Evolutionary conservation across 2,329 filamentous ascomycete species (phyloP).

Genomic region (Beauveria sp.): DNA sequence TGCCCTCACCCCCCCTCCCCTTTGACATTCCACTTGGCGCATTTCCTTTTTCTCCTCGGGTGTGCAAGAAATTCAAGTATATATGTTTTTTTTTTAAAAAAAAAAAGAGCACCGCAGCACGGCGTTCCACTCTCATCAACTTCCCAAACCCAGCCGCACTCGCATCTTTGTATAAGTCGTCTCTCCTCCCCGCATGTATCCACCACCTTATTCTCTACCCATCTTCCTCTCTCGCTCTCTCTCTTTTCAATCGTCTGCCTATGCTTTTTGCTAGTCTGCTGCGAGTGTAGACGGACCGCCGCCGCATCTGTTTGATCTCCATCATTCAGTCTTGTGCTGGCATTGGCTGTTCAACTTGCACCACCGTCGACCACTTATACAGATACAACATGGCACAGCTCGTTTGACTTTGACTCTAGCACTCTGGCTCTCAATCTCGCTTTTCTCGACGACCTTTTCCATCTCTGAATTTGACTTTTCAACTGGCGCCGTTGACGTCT

Average conservation of each 20-base stretch:
- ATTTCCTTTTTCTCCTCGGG: not conserved
- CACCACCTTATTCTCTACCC: conserved; percentile 5
- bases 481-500: not conserved
- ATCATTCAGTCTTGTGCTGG: conserved; percentile 1
- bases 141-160: conserved; percentile 11
- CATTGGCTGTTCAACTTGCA: not conserved
- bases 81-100: too few relatives aligned
- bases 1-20: not conserved
- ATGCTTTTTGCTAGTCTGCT: not conserved
- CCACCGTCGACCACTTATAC: not conserved
- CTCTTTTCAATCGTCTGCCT: not conserved
- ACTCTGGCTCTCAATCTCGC: not conserved
- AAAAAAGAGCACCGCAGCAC: not conserved
- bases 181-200: conserved; percentile 11
- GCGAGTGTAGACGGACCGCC: not conserved
- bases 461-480: not conserved
- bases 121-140: not conserved
- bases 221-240: not conserved
- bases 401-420: not conserved
- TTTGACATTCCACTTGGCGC: conserved; percentile 4
- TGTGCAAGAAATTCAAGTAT: not conserved
- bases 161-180: conserved; percentile 11
- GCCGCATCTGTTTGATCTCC: conserved; percentile 1
- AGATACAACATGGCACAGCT: not conserved
- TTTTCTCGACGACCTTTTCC: not conserved